phyloP scores from a whole-genome alignment of 2,329 filamentous ascomycete species.

The Cucurbitaria berberidis region DNA sequence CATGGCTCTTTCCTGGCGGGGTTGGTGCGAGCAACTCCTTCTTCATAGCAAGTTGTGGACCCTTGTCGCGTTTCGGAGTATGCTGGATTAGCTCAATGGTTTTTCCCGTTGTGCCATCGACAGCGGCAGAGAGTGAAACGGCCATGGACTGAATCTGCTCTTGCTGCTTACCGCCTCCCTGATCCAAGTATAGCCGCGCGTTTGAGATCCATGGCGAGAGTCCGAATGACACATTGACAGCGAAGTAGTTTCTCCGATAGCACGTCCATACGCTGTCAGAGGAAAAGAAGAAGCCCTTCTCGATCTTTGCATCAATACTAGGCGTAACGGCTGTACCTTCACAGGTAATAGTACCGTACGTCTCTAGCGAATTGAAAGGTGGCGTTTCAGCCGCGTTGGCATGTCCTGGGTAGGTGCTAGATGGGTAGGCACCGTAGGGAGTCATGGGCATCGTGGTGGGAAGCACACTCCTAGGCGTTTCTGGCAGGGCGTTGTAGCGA shows the following conservation, averaged over 20 bases:
- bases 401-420: constrained; percentile 26
- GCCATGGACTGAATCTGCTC: constrained; percentile 75
- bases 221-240: constrained; percentile 79
- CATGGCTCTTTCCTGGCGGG: constrained; percentile 58
- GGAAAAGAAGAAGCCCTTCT: constrained; percentile 83
- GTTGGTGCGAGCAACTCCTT: constrained; percentile 74
- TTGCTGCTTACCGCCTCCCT: constrained; percentile 50
- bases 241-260: constrained; percentile 90
- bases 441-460: constrained; percentile 39
- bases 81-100: constrained; percentile 86
- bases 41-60: constrained; percentile 74
- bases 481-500: constrained; percentile 44
- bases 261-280: constrained; percentile 87
- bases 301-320: constrained; percentile 79
- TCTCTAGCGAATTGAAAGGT: constrained; percentile 55
- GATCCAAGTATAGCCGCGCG: constrained; percentile 63
- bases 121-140: constrained; percentile 83
- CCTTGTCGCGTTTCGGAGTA: constrained; percentile 89
- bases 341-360: constrained; percentile 67
- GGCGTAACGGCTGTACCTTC: constrained; percentile 67
- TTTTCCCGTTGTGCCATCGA: constrained; percentile 77
- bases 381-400: constrained; percentile 43
- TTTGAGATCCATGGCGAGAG: constrained; percentile 68
- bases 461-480: constrained; percentile 47
- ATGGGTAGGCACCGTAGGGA: constrained; percentile 27